Conservation (phyloP, 2,329 filamentous ascomycete genomes). For the Fusarium papillatum region DNA sequence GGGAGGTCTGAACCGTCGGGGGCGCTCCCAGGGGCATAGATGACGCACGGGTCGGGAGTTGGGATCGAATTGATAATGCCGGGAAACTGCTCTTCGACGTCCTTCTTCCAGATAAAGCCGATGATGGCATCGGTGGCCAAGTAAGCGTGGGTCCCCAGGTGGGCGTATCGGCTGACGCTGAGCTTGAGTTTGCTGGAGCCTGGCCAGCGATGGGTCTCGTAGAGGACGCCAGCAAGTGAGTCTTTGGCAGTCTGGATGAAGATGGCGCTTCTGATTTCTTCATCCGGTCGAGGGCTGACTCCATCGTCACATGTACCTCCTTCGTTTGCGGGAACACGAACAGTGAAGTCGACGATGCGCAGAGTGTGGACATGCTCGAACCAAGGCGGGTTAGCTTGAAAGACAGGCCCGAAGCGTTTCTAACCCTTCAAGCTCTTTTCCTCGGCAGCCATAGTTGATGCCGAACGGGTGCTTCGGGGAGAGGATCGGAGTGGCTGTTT, state of each 20-base stretch:
- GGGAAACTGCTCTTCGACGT: constrained; percentile 26
- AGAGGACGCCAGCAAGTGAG: constrained; percentile 25
- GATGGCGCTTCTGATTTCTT: constrained; percentile 25
- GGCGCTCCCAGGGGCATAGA: not conserved
- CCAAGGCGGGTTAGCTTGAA: constrained; percentile 27
- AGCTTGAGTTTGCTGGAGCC: constrained; percentile 15
- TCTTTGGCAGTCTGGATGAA: constrained; percentile 26
- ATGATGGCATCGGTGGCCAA: constrained; percentile 27
- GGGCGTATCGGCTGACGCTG: constrained; percentile 1
- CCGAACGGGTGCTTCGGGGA: not conserved
- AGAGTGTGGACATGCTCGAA: constrained; percentile 22
- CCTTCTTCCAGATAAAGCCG: constrained; percentile 34
- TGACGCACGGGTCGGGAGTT: not conserved
- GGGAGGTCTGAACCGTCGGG: not conserved
- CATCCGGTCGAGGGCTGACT: not conserved
- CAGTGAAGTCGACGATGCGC: constrained; percentile 30
- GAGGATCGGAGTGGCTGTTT: not conserved
- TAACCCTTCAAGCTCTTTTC: not conserved
- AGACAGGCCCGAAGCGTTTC: not conserved
- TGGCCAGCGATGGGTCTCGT: constrained; percentile 7
- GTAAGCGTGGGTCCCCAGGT: constrained; percentile 13
- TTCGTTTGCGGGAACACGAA: not conserved
- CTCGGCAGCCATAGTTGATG: not conserved
- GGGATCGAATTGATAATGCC: constrained; percentile 8
- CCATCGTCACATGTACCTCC: not conserved